A percentile compares a stretch with the other conserved stretches of the same genome.
Conservation (phyloP, 83 land plant genomes). For the Picea engelmannii region DNA sequence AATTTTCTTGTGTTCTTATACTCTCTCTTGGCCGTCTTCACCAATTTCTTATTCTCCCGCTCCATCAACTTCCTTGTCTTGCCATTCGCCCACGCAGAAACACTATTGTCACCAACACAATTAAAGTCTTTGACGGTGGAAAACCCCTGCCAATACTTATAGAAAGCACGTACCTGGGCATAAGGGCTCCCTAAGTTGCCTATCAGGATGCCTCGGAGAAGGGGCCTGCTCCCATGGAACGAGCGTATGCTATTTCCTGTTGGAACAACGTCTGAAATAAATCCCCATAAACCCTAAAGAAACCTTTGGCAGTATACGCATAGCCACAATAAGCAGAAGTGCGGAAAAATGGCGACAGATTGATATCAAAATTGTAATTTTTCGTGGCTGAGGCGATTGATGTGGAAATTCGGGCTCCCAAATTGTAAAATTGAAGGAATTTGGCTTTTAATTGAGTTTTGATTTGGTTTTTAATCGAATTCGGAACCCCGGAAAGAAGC, state of each 20-base stretch:
- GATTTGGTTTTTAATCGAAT: no score
- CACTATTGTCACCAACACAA: constrained; percentile 83
- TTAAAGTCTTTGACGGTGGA: constrained; percentile 76
- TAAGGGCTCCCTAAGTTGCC: constrained; percentile 69
- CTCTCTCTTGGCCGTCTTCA: no score
- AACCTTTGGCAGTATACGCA: constrained; percentile 28
- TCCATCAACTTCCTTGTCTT: constrained; percentile 63
- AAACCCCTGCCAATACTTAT: constrained; percentile 85
- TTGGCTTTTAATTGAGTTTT: no score
- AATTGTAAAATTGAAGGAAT: no score
- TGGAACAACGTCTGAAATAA: constrained; percentile 65
- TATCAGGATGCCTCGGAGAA: constrained; percentile 59
- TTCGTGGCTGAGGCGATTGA: no score
- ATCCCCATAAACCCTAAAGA: constrained; percentile 66
- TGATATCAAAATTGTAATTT: constrained; percentile 29
- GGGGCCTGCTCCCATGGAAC: constrained; percentile 20
- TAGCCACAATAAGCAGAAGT: constrained; percentile 71
- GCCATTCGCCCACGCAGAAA: constrained; percentile 53
- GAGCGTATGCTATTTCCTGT: constrained; percentile 61
- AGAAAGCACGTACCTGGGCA: constrained; percentile 72
- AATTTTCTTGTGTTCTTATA: constrained; percentile 55
- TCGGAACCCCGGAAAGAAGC: no score
- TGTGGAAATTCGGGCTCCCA: no score
- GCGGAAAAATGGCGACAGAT: constrained; percentile 50
- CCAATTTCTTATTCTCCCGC: no score